Percentiles rank a stretch among this genome's conserved stretches.
phyloP scores from a whole-genome alignment of 768 basidiomycete species.

The Lepiota venenata region DNA sequence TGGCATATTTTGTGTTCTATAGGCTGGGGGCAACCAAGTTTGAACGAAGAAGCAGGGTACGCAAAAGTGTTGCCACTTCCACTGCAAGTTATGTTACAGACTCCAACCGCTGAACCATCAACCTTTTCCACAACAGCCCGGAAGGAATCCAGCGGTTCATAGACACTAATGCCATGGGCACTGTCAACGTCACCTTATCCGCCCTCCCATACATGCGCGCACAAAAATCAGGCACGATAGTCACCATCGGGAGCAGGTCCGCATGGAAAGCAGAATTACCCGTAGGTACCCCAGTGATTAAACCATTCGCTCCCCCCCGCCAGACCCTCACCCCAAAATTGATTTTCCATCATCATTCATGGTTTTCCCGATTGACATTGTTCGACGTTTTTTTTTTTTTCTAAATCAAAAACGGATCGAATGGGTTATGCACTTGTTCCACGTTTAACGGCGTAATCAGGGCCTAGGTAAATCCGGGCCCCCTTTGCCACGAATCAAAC shows the following conservation, averaged over 20 bases:
- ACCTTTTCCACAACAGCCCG: slow-evolving; percentile 17
- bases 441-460: not conserved
- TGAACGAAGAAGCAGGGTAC: slow-evolving; percentile 60
- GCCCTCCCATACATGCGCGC: slow-evolving; percentile 49
- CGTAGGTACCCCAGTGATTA: slow-evolving; percentile 30
- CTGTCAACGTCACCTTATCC: slow-evolving; percentile 51
- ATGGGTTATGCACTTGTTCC: not conserved
- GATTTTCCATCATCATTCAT: too few species aligned
- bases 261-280: slow-evolving; percentile 45
- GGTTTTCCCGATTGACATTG: too few species aligned
- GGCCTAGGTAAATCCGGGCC: slow-evolving; percentile 3
- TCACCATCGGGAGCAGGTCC: slow-evolving; percentile 52
- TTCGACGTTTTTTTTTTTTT: too few species aligned
- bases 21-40: slow-evolving; percentile 35
- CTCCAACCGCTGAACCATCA: not conserved
- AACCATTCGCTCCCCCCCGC: not conserved
- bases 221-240: slow-evolving; percentile 38
- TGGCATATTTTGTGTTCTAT: not conserved
- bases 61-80: slow-evolving; percentile 14
- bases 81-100: too few species aligned
- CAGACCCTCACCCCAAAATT: too few species aligned
- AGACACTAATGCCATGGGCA: slow-evolving; percentile 48
- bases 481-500: slow-evolving; percentile 11
- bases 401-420: too few species aligned
- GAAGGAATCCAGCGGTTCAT: slow-evolving; percentile 33